Evolutionary conservation across 2,329 filamentous ascomycete genomes (phyloP).

Genomic region (Ophiosphaerella herpotricha): DNA sequence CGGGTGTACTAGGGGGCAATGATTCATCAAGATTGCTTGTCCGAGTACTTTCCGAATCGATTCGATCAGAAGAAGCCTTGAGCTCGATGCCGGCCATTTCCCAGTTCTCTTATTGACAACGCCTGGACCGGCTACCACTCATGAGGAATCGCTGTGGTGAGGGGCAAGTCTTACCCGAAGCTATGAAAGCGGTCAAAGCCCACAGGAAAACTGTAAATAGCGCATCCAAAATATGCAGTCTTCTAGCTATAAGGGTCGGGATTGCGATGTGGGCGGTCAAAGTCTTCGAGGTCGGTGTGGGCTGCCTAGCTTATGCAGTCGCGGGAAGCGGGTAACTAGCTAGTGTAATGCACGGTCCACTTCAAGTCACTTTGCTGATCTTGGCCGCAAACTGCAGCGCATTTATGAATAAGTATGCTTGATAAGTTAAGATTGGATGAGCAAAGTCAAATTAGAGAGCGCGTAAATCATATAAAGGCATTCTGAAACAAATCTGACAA

Average conservation of each 20-base stretch:
- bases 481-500: no score
- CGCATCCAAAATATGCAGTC: conserved; percentile 19
- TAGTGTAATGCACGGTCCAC: background rate
- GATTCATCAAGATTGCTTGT: conserved; percentile 3
- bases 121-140: conserved; percentile 16
- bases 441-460: no score
- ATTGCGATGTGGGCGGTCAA: conserved; percentile 13
- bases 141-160: conserved; percentile 14
- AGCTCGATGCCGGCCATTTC: conserved; percentile 25
- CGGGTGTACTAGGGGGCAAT: conserved; percentile 2
- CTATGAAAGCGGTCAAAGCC: conserved; percentile 25
- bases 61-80: conserved; percentile 16
- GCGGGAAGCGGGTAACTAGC: background rate
- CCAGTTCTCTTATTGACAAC: conserved; percentile 11
- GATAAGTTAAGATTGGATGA: no score
- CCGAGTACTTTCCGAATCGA: conserved; percentile 7
- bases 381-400: no score
- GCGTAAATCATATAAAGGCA: no score
- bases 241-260: conserved; percentile 9
- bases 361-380: no score
- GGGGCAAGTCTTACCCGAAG: conserved; percentile 30
- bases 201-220: conserved; percentile 13
- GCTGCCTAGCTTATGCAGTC: conserved; percentile 16
- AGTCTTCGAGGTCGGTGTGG: conserved; percentile 22
- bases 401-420: no score